Percentiles rank a stretch among this genome's conserved stretches.
Evolutionary conservation across 2,329 filamentous ascomycete species (phyloP).

Genomic region (Colletotrichum plurivorum): DNA sequence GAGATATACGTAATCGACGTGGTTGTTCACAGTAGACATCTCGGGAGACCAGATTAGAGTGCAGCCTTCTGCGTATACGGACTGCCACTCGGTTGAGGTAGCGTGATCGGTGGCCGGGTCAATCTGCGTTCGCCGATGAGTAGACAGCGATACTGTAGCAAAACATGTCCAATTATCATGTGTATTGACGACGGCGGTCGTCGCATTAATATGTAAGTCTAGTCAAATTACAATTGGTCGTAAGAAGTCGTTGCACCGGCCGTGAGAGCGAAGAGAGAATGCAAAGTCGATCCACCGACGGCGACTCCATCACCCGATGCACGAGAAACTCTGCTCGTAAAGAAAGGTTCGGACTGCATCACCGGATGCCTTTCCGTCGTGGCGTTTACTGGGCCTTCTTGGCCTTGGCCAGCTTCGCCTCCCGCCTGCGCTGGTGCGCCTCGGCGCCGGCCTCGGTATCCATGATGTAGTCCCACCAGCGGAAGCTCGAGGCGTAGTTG

Average conservation of each 20-base stretch:
- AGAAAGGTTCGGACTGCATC: background rate
- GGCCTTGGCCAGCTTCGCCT: constrained; percentile 78
- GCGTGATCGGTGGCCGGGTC: no score
- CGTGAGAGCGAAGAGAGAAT: constrained; percentile 1
- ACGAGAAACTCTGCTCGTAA: background rate
- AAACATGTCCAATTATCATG: background rate
- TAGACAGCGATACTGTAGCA: background rate
- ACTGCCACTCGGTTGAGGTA: no score
- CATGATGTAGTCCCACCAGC: constrained; percentile 97
- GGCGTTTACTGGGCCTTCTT: constrained; percentile 77
- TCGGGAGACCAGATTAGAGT: no score
- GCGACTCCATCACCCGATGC: background rate
- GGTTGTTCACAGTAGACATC: no score
- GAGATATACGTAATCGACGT: no score
- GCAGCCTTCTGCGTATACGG: no score
- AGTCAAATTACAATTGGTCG: constrained; percentile 15
- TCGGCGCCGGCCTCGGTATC: constrained; percentile 95
- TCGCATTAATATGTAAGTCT: constrained; percentile 17
- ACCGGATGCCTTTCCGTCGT: background rate
- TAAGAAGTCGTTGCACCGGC: constrained; percentile 1
- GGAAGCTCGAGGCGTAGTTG: constrained; percentile 97
- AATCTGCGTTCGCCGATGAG: no score
- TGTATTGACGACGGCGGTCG: background rate
- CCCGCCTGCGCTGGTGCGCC: constrained; percentile 85
- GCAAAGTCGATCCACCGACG: background rate